Percentiles rank a stretch among this genome's conserved stretches.
Evolutionary conservation across 2,329 filamentous ascomycete genomes (phyloP).

Genomic region (Cadophora sp.): DNA sequence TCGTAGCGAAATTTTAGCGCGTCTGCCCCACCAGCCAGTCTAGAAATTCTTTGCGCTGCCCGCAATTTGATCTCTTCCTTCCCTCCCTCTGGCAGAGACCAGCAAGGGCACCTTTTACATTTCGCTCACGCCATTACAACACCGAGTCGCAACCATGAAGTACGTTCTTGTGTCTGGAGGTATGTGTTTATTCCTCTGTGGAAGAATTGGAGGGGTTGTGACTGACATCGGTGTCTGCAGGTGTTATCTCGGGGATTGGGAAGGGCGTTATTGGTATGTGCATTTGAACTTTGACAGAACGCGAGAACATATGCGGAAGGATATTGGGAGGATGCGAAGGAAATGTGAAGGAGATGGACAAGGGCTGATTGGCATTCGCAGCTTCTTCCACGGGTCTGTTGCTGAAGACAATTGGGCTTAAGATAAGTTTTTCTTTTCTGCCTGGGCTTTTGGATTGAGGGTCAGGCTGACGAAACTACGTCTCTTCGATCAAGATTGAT

Average conservation of each 20-base stretch:
- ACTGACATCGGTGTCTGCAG: conserved; percentile 38
- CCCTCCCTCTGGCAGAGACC: conserved; percentile 41
- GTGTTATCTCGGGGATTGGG: conserved; percentile 62
- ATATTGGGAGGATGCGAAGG: background rate
- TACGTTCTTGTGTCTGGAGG: conserved; percentile 83
- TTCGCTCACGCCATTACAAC: background rate
- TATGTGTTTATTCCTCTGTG: conserved; percentile 41
- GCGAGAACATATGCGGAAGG: background rate
- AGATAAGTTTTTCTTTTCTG: conserved; percentile 63
- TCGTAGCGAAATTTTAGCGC: background rate
- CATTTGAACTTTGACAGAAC: background rate
- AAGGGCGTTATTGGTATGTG: conserved; percentile 71
- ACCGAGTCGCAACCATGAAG: conserved; percentile 63
- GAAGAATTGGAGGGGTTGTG: background rate
- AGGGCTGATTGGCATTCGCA: conserved; percentile 42
- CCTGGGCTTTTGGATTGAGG: background rate
- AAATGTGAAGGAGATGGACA: background rate
- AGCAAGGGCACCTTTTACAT: conserved; percentile 35
- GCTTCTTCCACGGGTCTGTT: conserved; percentile 76
- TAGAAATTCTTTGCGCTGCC: conserved; percentile 5
- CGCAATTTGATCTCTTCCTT: conserved; percentile 27
- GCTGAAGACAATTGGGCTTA: conserved; percentile 81
- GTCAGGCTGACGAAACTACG: conserved; percentile 50
- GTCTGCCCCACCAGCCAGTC: conserved; percentile 13
- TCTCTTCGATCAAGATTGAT: conserved; percentile 73